These are phyloP conservation scores for Melastoma candidum DNA, from an alignment of 441 rosid species.

Conservation along the genomic window DNA sequence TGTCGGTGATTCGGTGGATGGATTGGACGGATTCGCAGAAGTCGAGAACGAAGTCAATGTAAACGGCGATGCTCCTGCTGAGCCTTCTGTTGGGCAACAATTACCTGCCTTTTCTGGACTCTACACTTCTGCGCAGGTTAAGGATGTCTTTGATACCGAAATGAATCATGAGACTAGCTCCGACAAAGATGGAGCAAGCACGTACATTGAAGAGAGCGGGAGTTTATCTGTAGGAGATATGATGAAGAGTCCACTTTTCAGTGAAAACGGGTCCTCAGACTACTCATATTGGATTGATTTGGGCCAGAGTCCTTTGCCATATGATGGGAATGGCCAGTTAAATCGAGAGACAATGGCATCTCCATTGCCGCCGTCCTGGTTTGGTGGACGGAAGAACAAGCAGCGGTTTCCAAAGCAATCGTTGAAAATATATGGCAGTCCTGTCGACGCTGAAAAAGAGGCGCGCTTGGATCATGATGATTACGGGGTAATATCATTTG, in stretches of 20 bases:
- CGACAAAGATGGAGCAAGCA: constrained; percentile 81
- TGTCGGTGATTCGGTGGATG: constrained; percentile 83
- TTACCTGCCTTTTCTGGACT: constrained; percentile 97
- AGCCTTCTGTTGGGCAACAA: constrained; percentile 47
- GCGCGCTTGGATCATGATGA: constrained; percentile 29
- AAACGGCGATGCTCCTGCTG: constrained; percentile 43
- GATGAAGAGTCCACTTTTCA: constrained; percentile 93
- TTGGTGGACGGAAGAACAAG: constrained; percentile 44
- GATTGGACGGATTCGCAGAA: constrained; percentile 52
- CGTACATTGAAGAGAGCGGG: constrained; percentile 90
- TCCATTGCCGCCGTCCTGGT: constrained; percentile 77
- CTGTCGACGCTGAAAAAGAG: constrained; percentile 52
- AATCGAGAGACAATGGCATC: constrained; percentile 50
- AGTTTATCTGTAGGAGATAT: constrained; percentile 86
- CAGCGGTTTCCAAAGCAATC: constrained; percentile 53
- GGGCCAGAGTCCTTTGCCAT: constrained; percentile 90
- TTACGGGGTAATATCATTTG: constrained; percentile 59
- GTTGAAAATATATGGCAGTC: constrained; percentile 65
- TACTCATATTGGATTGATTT: constrained; percentile 90
- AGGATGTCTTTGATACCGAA: constrained; percentile 86
- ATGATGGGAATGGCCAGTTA: constrained; percentile 40
- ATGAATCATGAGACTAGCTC: constrained; percentile 68
- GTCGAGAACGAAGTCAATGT: constrained; percentile 41
- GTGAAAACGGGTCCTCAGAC: constrained; percentile 93
- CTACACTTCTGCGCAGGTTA: constrained; percentile 76